These are phyloP conservation scores for Agaricales sp. DNA, from an alignment of 1,284 basidiomycete genomes.

Conservation along the genomic window DNA sequence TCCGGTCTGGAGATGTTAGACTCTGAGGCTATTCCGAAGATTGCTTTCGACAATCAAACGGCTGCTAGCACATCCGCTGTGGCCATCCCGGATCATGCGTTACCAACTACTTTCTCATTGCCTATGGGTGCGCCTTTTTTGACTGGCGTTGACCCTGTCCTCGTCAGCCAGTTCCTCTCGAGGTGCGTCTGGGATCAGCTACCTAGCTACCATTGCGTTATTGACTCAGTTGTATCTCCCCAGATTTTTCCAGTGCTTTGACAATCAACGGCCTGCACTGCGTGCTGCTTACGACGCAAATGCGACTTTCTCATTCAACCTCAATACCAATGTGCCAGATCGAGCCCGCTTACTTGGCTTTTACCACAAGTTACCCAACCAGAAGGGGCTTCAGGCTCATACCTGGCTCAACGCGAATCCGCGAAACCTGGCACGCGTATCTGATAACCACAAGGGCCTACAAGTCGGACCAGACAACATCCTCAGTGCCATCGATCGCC, in stretches of 20 bases:
- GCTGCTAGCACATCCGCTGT: conserved; percentile 28
- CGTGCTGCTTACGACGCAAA: conserved; percentile 70
- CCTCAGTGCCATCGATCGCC: conserved; percentile 45
- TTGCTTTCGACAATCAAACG: conserved; percentile 58
- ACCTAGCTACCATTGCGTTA: conserved; percentile 6
- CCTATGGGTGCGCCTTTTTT: conserved; percentile 69
- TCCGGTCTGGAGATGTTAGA: conserved; percentile 65
- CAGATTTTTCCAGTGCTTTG: conserved; percentile 82
- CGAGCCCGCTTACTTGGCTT: conserved; percentile 61
- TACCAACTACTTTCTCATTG: conserved; percentile 60
- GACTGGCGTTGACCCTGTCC: conserved; percentile 56
- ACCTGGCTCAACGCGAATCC: conserved; percentile 62
- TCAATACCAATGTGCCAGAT: conserved; percentile 72
- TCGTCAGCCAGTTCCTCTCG: conserved; percentile 70
- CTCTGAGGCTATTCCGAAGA: conserved; percentile 62
- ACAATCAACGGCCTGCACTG: conserved; percentile 63
- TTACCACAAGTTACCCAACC: conserved; percentile 64
- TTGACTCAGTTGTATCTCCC: conserved; percentile 8
- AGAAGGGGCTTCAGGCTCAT: conserved; percentile 68
- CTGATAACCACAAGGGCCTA: conserved; percentile 59
- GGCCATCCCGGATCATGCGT: conserved; percentile 26
- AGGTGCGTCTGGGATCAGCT: conserved; percentile 43
- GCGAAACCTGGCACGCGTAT: conserved; percentile 68
- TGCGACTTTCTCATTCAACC: conserved; percentile 84
- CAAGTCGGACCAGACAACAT: conserved; percentile 67